These are phyloP conservation scores for Auriscalpium vulgare DNA, from an alignment of 768 basidiomycete species.

Conservation along the genomic window DNA sequence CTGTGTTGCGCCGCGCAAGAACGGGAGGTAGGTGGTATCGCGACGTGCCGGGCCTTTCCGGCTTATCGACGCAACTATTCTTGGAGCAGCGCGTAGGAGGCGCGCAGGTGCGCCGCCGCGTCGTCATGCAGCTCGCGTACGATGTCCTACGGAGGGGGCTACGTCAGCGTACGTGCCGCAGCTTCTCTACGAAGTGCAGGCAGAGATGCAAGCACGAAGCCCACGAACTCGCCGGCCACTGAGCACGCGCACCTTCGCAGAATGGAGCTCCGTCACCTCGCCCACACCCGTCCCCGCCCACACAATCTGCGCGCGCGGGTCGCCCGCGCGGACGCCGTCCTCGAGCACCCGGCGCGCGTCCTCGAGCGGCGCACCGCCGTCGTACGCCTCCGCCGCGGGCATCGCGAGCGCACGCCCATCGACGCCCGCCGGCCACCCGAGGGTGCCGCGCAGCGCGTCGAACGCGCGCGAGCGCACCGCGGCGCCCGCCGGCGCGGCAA, in stretches of 20 bases:
- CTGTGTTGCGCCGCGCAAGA: too few species aligned
- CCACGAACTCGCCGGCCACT: neutral
- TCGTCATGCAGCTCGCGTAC: constrained; percentile 19
- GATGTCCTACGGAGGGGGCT: constrained; percentile 15
- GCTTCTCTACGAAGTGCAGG: neutral
- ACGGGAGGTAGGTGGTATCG: too few species aligned
- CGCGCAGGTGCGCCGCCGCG: constrained; percentile 9
- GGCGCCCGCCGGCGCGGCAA: constrained; percentile 18
- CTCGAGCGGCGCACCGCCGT: constrained; percentile 5
- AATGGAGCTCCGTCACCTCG: constrained; percentile 19
- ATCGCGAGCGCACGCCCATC: constrained; percentile 38
- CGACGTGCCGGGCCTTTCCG: too few species aligned
- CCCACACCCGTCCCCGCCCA: constrained; percentile 31
- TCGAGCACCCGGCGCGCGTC: constrained; percentile 11
- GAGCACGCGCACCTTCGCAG: constrained; percentile 20
- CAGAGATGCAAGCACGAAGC: neutral
- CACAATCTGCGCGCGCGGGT: constrained; percentile 20
- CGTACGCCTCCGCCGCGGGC: constrained; percentile 11
- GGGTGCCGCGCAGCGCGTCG: constrained; percentile 24
- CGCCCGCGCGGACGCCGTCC: constrained; percentile 19
- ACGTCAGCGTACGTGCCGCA: too few species aligned
- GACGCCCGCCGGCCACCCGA: constrained; percentile 28
- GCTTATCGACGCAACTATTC: neutral
- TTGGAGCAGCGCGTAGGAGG: neutral
- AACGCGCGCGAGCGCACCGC: constrained; percentile 26